Conservation (phyloP, 2,329 filamentous ascomycete species). For the Colletotrichum sp. region DNA sequence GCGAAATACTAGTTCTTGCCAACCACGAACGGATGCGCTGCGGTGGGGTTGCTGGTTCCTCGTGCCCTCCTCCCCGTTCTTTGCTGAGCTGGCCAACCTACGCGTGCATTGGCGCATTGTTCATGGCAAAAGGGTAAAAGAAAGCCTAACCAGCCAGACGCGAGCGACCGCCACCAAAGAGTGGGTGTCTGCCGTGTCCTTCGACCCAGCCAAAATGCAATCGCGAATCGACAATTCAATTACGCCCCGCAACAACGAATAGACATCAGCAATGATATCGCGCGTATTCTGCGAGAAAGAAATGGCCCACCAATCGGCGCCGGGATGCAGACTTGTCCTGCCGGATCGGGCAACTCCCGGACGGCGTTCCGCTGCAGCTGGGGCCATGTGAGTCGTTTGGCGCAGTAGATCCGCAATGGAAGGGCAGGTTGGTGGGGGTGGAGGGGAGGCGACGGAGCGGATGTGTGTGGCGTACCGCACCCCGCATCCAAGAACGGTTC, state of each 20-base stretch:
- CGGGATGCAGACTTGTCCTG: neutral
- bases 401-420: neutral
- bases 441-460: neutral
- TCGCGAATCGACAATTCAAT: neutral
- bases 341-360: constrained; percentile 14
- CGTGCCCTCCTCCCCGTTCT: neutral
- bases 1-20: neutral
- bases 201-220: neutral
- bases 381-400: constrained; percentile 6
- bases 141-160: neutral
- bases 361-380: constrained; percentile 17
- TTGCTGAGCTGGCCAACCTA: neutral
- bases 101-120: neutral
- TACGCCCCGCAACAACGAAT: neutral
- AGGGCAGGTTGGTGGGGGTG: neutral
- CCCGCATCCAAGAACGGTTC: neutral
- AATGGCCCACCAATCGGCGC: constrained; percentile 19
- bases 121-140: neutral
- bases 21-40: neutral
- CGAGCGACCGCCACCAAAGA: neutral
- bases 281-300: neutral
- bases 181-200: neutral
- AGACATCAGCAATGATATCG: neutral
- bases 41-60: neutral
- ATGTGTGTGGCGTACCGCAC: neutral